phyloP scores from a whole-genome alignment of 2,329 filamentous ascomycete species.

The Didymellaceae sp. region DNA sequence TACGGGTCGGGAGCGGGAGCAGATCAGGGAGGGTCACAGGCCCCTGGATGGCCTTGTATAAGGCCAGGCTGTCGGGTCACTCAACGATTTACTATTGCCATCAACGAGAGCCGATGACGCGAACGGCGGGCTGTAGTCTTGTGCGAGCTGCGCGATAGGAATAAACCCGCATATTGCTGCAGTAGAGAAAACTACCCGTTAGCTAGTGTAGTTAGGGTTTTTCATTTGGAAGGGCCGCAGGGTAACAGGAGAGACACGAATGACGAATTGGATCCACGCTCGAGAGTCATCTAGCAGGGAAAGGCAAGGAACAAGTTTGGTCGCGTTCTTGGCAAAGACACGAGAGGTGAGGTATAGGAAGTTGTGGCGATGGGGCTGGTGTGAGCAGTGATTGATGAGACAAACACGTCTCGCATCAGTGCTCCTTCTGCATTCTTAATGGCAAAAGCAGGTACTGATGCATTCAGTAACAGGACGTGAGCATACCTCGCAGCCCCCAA shows the following conservation, averaged over 20 bases:
- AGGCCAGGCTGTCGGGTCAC: not conserved
- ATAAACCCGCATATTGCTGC: constrained; percentile 11
- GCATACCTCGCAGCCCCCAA: not conserved
- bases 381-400: not conserved
- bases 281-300: not conserved
- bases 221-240: constrained; percentile 3
- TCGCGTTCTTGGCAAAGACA: not conserved
- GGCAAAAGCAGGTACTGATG: constrained; percentile 14
- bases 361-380: not conserved
- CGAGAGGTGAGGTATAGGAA: not conserved
- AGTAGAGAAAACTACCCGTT: constrained; percentile 10
- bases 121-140: not conserved
- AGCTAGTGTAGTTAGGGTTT: constrained; percentile 7
- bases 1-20: constrained; percentile 6
- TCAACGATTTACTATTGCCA: not conserved
- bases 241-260: not conserved
- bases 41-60: not conserved
- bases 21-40: not conserved
- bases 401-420: too few relatives aligned
- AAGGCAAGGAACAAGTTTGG: not conserved
- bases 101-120: constrained; percentile 6
- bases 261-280: not conserved
- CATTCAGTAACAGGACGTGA: not conserved
- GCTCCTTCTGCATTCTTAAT: too few relatives aligned
- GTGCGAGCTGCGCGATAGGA: constrained; percentile 5